Evolutionary conservation across 345 rosid genomes (phyloP).

Genomic region (Ceriops tagal): DNA sequence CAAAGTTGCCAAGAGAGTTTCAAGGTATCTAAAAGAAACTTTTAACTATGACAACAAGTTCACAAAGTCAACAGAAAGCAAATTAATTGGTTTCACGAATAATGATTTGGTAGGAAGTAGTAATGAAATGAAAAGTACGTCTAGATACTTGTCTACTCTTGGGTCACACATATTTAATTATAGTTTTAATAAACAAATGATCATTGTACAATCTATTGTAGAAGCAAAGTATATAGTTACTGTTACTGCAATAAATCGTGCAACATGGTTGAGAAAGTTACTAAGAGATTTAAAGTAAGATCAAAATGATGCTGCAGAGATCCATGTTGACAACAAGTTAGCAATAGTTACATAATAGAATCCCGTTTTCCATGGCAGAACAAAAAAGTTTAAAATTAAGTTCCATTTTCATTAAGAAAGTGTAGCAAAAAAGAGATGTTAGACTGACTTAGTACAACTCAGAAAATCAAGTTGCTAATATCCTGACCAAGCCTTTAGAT

Average conservation of each 20-base stretch:
- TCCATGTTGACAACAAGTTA: neutral
- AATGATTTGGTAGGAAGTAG: neutral
- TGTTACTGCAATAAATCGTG: neutral
- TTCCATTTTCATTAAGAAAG: neutral
- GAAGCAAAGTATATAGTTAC: neutral
- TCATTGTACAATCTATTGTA: neutral
- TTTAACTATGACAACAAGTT: neutral
- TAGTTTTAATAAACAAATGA: neutral
- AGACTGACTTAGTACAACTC: no score
- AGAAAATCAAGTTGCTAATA: no score
- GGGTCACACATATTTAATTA: neutral
- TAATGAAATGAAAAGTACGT: neutral
- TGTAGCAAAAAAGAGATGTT: no score
- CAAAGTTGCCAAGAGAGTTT: neutral
- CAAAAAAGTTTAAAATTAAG: no score
- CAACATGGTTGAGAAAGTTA: neutral
- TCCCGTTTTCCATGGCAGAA: no score
- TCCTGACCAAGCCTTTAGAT: no score
- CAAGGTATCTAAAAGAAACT: neutral
- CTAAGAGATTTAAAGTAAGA: neutral
- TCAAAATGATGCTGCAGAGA: neutral
- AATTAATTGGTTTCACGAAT: neutral
- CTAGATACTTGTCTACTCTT: neutral
- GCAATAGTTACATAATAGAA: no score
- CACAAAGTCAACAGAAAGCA: neutral